These are phyloP conservation scores for Sclerotinia trifoliorum DNA, from an alignment of 2,329 filamentous ascomycete species.

Conservation along the genomic window DNA sequence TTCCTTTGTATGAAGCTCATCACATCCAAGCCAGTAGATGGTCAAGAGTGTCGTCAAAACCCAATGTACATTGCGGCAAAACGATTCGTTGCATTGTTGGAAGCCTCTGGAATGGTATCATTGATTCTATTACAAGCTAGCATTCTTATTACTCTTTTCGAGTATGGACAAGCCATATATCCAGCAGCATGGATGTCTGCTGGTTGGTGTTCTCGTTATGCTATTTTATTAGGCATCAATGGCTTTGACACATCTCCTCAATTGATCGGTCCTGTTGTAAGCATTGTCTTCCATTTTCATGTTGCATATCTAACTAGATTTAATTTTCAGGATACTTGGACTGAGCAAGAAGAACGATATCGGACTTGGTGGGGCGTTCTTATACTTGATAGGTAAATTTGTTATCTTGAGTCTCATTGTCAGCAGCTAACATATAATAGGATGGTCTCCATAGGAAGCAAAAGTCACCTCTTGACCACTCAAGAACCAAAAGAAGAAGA, in stretches of 20 bases:
- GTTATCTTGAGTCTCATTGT: not conserved
- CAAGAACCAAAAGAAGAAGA: constrained; percentile 36
- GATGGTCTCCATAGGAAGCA: constrained; percentile 37
- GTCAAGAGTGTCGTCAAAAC: constrained; percentile 41
- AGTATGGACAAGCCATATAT: constrained; percentile 50
- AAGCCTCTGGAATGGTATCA: constrained; percentile 45
- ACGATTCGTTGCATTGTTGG: constrained; percentile 44
- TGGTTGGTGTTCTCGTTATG: constrained; percentile 47
- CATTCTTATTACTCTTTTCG: constrained; percentile 49
- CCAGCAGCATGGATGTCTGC: constrained; percentile 51
- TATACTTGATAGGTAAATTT: constrained; percentile 45
- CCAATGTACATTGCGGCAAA: constrained; percentile 47
- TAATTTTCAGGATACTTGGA: constrained; percentile 44
- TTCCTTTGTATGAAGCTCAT: constrained; percentile 52
- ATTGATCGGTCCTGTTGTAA: constrained; percentile 43
- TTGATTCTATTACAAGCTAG: constrained; percentile 48
- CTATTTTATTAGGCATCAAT: constrained; percentile 48
- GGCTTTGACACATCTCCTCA: constrained; percentile 40
- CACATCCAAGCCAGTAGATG: constrained; percentile 41
- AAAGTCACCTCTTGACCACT: constrained; percentile 35
- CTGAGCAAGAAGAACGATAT: constrained; percentile 48
- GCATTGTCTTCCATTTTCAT: constrained; percentile 21
- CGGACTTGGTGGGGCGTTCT: constrained; percentile 51
- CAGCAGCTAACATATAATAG: constrained; percentile 29
- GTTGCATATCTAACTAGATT: constrained; percentile 11